A percentile compares a stretch with the other conserved stretches of the same genome.
phyloP scores from a whole-genome alignment of 2,329 filamentous ascomycete species.

The Exophiala bonariae region DNA sequence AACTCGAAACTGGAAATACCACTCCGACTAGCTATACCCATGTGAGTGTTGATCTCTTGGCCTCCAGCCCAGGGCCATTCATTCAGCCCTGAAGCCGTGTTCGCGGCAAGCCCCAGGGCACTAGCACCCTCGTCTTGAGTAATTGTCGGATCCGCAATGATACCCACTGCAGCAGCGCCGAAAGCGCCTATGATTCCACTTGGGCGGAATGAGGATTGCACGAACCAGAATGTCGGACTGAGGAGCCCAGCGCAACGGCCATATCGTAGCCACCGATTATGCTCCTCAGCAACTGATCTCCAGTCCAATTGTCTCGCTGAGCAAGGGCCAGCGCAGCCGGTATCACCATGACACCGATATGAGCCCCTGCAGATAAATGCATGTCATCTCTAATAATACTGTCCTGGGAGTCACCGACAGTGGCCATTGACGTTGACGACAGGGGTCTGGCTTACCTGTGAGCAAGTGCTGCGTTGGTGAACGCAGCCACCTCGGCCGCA shows the following conservation, averaged over 20 bases:
- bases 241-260: constrained; percentile 6
- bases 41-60: constrained; percentile 14
- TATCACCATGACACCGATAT: constrained; percentile 15
- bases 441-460: constrained; percentile 10
- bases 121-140: neutral
- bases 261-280: constrained; percentile 16
- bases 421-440: neutral
- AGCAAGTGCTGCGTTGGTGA: constrained; percentile 11
- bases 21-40: constrained; percentile 8
- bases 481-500: constrained; percentile 13
- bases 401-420: neutral
- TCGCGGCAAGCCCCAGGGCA: constrained; percentile 10
- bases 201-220: constrained; percentile 13
- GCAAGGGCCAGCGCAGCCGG: constrained; percentile 10
- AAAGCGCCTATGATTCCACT: constrained; percentile 14
- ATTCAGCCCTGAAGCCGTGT: constrained; percentile 13
- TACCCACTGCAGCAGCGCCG: constrained; percentile 3
- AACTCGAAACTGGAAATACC: constrained; percentile 13
- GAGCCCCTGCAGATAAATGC: constrained; percentile 11
- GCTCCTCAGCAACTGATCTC: constrained; percentile 4
- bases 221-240: constrained; percentile 2
- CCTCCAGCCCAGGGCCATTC: constrained; percentile 17
- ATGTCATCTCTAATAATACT: constrained; percentile 14
- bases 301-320: constrained; percentile 11
- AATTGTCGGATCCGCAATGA: neutral